Conservation (phyloP, 2,329 filamentous ascomycete species). For the Coniochaeta hoffmannii region DNA sequence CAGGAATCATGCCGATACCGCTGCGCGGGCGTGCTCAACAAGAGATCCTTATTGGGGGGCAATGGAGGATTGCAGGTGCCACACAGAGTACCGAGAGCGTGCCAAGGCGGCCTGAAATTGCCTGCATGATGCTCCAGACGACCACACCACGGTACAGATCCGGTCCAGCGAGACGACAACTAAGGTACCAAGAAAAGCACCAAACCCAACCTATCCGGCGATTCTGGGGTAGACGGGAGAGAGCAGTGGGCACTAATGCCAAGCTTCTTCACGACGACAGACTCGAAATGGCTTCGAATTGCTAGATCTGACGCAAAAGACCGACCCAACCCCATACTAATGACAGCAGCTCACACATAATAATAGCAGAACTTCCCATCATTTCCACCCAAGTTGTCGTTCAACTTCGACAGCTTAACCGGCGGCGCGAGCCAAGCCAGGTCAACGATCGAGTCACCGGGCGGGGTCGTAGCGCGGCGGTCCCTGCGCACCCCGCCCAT, state of each 20-base stretch:
- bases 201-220: too few relatives aligned
- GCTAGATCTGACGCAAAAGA: not conserved
- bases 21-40: too few relatives aligned
- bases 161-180: not conserved
- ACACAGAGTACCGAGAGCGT: not conserved
- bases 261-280: not conserved
- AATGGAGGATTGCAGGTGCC: too few relatives aligned
- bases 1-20: too few relatives aligned
- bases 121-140: not conserved
- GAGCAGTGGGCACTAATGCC: too few relatives aligned
- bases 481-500: not conserved
- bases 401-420: slow-evolving; percentile 16
- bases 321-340: not conserved
- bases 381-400: slow-evolving; percentile 19
- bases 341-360: slow-evolving; percentile 13
- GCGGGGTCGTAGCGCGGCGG: too few relatives aligned
- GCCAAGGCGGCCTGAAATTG: not conserved
- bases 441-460: slow-evolving; percentile 12
- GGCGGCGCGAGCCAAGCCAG: slow-evolving; percentile 16
- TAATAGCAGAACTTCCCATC: slow-evolving; percentile 19
- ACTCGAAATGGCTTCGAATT: not conserved
- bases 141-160: not conserved
- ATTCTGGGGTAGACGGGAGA: too few relatives aligned
- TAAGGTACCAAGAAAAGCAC: not conserved
- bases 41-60: too few relatives aligned